Base-by-base conservation (phyloP, 495 filamentous ascomycete species). In the Lasiosphaeria miniovina region DNA sequence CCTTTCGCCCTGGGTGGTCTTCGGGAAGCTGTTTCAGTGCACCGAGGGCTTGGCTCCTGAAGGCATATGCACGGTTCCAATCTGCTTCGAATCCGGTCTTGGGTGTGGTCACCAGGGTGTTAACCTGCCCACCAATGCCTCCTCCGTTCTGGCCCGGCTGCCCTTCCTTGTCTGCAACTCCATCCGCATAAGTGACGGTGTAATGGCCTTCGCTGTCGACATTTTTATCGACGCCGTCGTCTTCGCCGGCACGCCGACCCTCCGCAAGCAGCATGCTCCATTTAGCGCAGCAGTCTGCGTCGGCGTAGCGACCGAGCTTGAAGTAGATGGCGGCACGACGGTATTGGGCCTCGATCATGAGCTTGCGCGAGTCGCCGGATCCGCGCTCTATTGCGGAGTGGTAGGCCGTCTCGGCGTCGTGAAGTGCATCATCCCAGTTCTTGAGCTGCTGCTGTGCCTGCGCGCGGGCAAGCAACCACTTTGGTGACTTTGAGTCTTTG, bases 381-480 rank as follows among this genome's bases (percentile, higher is more conserved):
- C 82, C 89, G 24, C 94, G 89, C 52, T 89, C 82, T 17, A 75
- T 74, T 4, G 91, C 91, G 6, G 86, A 75, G 1, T 81, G 66
- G 10, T 95, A 80, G 0, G 90, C 94, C 32, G 84, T 75, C 64
- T 96, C 91, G 36, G 92, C 89, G 76, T 98, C 94, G 15, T 71
- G 74, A 9, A 98, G 84, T 0, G 94, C 89, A 0, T 84, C 74
- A 4, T 77, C 72, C 46, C 70, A 68, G 52, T 67, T 64, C 43
- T 79, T 73, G 12, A 74, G 68, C 56, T 93, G 88, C 8, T 90
- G 83, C 67, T 90, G 88, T 34, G 92, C 91, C 10, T 86, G 93
- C 3, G 91, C 89, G 33, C 95, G 90, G 69, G 94, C 88, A 61
- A 96, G 84, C 61, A 94, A 89, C 82, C 95, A 98, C 59, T 84